Evolutionary conservation across 495 filamentous ascomycete species (phyloP), one percentile per base, ranked within the genome.

Genomic region (Neurospora terricola): DNA sequence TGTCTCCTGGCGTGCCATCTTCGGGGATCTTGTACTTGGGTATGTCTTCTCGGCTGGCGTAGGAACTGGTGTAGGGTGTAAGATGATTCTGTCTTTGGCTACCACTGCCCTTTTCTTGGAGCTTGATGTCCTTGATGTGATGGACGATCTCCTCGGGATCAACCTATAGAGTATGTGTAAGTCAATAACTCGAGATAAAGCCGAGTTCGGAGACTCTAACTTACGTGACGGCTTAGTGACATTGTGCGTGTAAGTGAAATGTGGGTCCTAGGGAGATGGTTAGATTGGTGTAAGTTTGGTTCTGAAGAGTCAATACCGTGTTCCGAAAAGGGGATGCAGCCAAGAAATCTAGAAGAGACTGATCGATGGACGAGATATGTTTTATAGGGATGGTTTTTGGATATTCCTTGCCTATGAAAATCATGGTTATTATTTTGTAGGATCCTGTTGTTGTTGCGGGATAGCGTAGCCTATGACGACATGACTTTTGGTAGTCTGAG

Each of bases 1-100:
- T 86, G 73, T 91, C 89, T 14, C 88, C 86, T 0, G 89, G 87
- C 1, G 88, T 86, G 21, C 91, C 91, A 48, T 90, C 76, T 18
- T 86, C 75, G 0, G 91, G 90, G 36, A 93, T 87, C 62, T 81
- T 81, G 81, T 88, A 93, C 75, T 92, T 93, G 43, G 90, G 86
- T n/a, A 92, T 88, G 62, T 90, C 87, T 36, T 83, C 80, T 72
- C 86, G 80, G 75, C 85, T 87, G 36, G 88, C 84, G 80, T 92
- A 93, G 42, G 87, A 86, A 12, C 86, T 88, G 2, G 86, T 86
- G 77, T 92, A 92, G 7, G 90, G 87, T 2, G 89, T 91, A 16
- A 88, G 81, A 72, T 90, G 87, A 3, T 86, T 59, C 23, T 59
- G 48, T 5, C 23, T 59, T 11, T 59, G n/a, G 30, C 34, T 30